Evolutionary conservation across 805 yeast species (phyloP).

Genomic region (Starmerella bombicola): DNA sequence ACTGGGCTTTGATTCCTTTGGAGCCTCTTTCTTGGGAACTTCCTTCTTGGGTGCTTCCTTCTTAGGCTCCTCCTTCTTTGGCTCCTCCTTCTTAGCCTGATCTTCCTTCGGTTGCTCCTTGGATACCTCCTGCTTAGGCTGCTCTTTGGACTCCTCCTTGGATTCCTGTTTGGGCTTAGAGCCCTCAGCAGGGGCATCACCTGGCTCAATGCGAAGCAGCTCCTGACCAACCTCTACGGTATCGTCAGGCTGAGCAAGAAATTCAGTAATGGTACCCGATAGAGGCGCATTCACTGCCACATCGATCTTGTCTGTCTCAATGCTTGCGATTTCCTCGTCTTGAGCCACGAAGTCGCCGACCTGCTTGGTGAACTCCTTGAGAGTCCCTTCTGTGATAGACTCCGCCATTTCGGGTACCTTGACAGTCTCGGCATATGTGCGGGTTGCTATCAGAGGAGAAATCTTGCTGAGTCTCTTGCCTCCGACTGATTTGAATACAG

Average conservation of each 20-base stretch:
- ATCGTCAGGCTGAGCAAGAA: constrained; percentile 73
- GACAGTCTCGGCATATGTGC: constrained; percentile 36
- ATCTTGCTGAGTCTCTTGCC: background rate
- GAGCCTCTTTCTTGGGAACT: constrained; percentile 19
- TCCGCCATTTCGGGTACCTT: constrained; percentile 99
- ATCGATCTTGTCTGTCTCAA: constrained; percentile 96
- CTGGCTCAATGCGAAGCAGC: constrained; percentile 71
- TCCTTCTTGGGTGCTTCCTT: constrained; percentile 29
- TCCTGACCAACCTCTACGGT: constrained; percentile 96
- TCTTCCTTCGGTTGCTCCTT: constrained; percentile 26
- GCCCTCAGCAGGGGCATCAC: constrained; percentile 53
- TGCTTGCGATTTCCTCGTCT: constrained; percentile 90
- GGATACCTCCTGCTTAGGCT: constrained; percentile 15
- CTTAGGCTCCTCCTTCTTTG: constrained; percentile 22
- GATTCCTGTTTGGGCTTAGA: constrained; percentile 23
- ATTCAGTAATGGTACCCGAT: constrained; percentile 76
- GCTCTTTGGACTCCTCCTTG: constrained; percentile 8
- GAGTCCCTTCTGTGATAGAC: constrained; percentile 92
- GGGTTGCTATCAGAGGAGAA: constrained; percentile 9
- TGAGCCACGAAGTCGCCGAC: constrained; percentile 79
- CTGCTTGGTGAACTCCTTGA: constrained; percentile 43
- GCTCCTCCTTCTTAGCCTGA: constrained; percentile 27
- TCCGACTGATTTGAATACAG: background rate
- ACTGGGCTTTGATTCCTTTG: constrained; percentile 28
- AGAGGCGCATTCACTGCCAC: constrained; percentile 93